Evolutionary conservation across 2,329 filamentous ascomycete species (phyloP).

Genomic region (Monosporascus sp.): DNA sequence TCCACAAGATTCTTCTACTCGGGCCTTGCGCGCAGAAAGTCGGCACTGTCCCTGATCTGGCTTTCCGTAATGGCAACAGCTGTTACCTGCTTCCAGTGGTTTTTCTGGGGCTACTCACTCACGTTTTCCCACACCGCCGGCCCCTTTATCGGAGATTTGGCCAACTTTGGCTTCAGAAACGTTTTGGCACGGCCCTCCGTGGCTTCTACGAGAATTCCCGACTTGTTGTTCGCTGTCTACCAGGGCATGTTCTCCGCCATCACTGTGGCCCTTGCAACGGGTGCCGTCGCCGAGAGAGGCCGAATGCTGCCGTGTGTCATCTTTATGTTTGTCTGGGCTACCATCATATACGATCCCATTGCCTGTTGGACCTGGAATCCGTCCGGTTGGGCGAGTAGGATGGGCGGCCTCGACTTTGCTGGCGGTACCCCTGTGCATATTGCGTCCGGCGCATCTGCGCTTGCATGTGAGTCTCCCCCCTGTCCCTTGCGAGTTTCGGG

Average conservation of each 20-base stretch:
- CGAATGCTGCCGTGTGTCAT: constrained; percentile 83
- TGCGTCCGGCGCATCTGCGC: constrained; percentile 72
- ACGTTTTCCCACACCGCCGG: constrained; percentile 75
- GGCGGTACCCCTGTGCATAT: constrained; percentile 91
- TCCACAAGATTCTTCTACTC: constrained; percentile 75
- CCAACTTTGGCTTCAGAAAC: constrained; percentile 73
- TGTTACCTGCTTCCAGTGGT: constrained; percentile 87
- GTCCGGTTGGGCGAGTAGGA: constrained; percentile 69
- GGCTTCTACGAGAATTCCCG: constrained; percentile 67
- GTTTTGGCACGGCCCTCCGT: constrained; percentile 73
- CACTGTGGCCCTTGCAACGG: constrained; percentile 78
- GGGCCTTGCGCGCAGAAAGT: constrained; percentile 82
- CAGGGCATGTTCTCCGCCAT: constrained; percentile 86
- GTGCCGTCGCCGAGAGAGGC: constrained; percentile 80
- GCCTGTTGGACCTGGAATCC: constrained; percentile 95
- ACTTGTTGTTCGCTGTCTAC: constrained; percentile 80
- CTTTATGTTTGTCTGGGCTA: constrained; percentile 92
- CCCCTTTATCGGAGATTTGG: constrained; percentile 70
- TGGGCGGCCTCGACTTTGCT: constrained; percentile 84
- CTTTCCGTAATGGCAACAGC: constrained; percentile 82
- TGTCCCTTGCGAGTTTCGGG: neutral
- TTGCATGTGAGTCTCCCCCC: constrained; percentile 53
- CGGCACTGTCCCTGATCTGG: constrained; percentile 85
- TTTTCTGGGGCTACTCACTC: constrained; percentile 85
- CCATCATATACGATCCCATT: constrained; percentile 85